These are phyloP conservation scores for Aspergillus piperis DNA, from an alignment of 2,329 filamentous ascomycete genomes.

Conservation along the genomic window DNA sequence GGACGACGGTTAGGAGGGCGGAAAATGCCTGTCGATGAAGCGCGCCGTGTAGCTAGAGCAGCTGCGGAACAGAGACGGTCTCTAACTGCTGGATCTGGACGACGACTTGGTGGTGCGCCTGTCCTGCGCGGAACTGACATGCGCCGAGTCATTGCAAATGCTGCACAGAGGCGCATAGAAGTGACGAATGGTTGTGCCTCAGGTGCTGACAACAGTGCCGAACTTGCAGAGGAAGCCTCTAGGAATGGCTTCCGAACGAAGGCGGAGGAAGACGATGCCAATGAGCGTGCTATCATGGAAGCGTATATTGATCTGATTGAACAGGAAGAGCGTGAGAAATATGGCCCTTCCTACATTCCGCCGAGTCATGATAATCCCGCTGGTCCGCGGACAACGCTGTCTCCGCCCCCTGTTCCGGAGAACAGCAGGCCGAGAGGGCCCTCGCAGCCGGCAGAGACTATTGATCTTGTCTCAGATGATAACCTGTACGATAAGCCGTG, in stretches of 20 bases:
- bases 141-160: conserved; percentile 69
- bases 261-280: conserved; percentile 85
- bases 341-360: conserved; percentile 59
- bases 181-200: conserved; percentile 75
- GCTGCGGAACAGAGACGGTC: conserved; percentile 70
- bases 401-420: conserved; percentile 39
- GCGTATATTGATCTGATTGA: conserved; percentile 85
- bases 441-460: conserved; percentile 7
- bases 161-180: conserved; percentile 67
- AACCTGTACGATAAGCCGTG: conserved; percentile 49
- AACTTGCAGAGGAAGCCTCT: conserved; percentile 67
- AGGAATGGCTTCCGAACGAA: conserved; percentile 76
- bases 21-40: conserved; percentile 68
- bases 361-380: conserved; percentile 56
- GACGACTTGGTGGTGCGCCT: conserved; percentile 67
- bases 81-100: conserved; percentile 64
- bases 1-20: conserved; percentile 72
- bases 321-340: conserved; percentile 68
- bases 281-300: conserved; percentile 81
- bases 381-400: conserved; percentile 45
- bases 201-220: conserved; percentile 64
- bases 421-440: conserved; percentile 26
- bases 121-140: conserved; percentile 65
- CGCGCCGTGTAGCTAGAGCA: conserved; percentile 70
- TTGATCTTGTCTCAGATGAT: conserved; percentile 28